A percentile compares a stretch with the other conserved stretches of the same genome.
Evolutionary conservation across 495 filamentous ascomycete genomes (phyloP).

Genomic region (Aspergillus bridgeri): DNA sequence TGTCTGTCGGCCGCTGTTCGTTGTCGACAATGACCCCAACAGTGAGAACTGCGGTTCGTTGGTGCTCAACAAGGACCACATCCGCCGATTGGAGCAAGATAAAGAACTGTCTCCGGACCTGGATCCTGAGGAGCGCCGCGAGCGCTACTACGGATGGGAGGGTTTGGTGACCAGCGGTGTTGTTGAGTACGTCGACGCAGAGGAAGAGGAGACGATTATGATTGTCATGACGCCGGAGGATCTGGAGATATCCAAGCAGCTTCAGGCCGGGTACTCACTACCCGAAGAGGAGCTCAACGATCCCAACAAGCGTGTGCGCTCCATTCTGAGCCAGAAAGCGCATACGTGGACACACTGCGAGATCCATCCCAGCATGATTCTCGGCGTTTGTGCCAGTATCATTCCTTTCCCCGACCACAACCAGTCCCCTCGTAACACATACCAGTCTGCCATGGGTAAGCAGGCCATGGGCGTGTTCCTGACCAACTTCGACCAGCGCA

Average conservation of each 20-base stretch:
- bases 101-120: conserved; percentile 57
- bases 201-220: conserved; percentile 98
- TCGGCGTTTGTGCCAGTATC: conserved; percentile 96
- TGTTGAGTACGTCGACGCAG: conserved; percentile 93
- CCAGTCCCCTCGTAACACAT: conserved; percentile 96
- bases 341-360: conserved; percentile 97
- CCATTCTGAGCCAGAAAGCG: conserved; percentile 73
- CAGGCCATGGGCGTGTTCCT: conserved; percentile 99
- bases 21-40: conserved; percentile 72
- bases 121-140: conserved; percentile 53
- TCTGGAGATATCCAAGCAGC: conserved; percentile 65
- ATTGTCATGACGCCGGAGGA: conserved; percentile 99
- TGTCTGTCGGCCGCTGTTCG: conserved; percentile 88
- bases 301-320: conserved; percentile 78
- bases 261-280: conserved; percentile 62
- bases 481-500: conserved; percentile 90
- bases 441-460: conserved; percentile 99
- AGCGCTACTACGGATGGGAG: conserved; percentile 79
- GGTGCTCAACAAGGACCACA: conserved; percentile 77
- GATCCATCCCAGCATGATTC: conserved; percentile 98
- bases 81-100: conserved; percentile 64
- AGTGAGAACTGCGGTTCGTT: conserved; percentile 71
- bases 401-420: conserved; percentile 99
- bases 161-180: conserved; percentile 75
- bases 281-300: conserved; percentile 56